Conservation (phyloP, 352 stramenopile genomes). For the Globisporangium cystogenes region DNA sequence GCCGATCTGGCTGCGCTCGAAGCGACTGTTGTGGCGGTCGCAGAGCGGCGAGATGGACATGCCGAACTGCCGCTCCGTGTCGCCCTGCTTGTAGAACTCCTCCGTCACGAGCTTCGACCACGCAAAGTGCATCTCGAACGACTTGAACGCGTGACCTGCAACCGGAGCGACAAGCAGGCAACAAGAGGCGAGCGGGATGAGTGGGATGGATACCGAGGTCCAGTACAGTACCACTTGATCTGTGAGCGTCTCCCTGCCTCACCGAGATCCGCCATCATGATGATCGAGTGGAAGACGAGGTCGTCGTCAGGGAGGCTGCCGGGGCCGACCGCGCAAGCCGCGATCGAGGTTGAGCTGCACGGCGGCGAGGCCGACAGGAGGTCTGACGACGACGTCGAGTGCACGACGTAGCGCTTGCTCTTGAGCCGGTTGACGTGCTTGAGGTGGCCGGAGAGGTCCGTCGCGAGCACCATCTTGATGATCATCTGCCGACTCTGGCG, state of each 20-base stretch:
- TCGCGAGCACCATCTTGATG: slow-evolving; percentile 82
- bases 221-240: not conserved
- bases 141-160: slow-evolving; percentile 49
- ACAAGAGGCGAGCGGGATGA: not conserved
- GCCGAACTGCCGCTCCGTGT: slow-evolving; percentile 49
- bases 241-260: not conserved
- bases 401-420: slow-evolving; percentile 54
- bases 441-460: slow-evolving; percentile 71
- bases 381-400: slow-evolving; percentile 23
- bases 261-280: slow-evolving; percentile 75
- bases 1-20: slow-evolving; percentile 65
- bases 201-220: not conserved
- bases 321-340: not conserved
- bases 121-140: slow-evolving; percentile 43
- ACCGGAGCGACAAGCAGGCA: not conserved
- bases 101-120: slow-evolving; percentile 62
- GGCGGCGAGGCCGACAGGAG: slow-evolving; percentile 9
- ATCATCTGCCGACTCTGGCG: slow-evolving; percentile 59
- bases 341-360: not conserved
- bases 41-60: slow-evolving; percentile 61
- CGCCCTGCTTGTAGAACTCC: slow-evolving; percentile 67
- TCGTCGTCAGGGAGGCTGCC: slow-evolving; percentile 38
- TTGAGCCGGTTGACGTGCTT: slow-evolving; percentile 75
- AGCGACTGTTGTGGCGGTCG: slow-evolving; percentile 40
- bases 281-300: slow-evolving; percentile 53